These are phyloP conservation scores for Exsudoporus floridanus DNA, from an alignment of 1,284 basidiomycete species.

Conservation along the genomic window DNA sequence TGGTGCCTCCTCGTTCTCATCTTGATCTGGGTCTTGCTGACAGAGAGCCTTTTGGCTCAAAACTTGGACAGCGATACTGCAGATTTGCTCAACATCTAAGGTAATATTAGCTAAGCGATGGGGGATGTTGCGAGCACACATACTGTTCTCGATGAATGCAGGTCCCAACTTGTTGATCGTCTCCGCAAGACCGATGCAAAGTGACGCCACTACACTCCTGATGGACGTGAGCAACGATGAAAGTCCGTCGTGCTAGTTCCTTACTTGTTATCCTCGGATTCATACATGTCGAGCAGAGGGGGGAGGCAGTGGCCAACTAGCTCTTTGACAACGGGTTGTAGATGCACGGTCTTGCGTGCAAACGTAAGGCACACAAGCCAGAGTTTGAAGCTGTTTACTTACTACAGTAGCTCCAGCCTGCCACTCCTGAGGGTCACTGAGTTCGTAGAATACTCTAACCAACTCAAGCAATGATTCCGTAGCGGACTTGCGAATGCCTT, in stretches of 20 bases:
- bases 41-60: conserved; percentile 92
- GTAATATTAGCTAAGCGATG: conserved; percentile 9
- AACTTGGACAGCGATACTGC: conserved; percentile 77
- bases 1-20: conserved; percentile 77
- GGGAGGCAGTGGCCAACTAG: conserved; percentile 78
- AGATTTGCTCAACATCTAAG: conserved; percentile 78
- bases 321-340: conserved; percentile 80
- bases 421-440: conserved; percentile 85
- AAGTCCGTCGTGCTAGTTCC: conserved; percentile 38
- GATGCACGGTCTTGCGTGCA: conserved; percentile 40
- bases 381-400: conserved; percentile 28
- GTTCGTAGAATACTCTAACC: conserved; percentile 89
- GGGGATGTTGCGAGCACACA: conserved; percentile 29
- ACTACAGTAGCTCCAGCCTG: conserved; percentile 68
- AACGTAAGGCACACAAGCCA: conserved; percentile 1
- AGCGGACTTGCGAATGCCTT: conserved; percentile 96
- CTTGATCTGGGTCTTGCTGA: conserved; percentile 95
- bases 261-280: conserved; percentile 97
- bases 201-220: conserved; percentile 83
- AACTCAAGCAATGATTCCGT: conserved; percentile 89
- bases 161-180: conserved; percentile 91
- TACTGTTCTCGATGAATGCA: conserved; percentile 73
- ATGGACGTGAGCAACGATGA: conserved; percentile 14
- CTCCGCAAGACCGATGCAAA: conserved; percentile 87
- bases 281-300: conserved; percentile 85